Evolutionary conservation across 345 rosid species (phyloP).

Genomic region (Noccaea caerulescens): DNA sequence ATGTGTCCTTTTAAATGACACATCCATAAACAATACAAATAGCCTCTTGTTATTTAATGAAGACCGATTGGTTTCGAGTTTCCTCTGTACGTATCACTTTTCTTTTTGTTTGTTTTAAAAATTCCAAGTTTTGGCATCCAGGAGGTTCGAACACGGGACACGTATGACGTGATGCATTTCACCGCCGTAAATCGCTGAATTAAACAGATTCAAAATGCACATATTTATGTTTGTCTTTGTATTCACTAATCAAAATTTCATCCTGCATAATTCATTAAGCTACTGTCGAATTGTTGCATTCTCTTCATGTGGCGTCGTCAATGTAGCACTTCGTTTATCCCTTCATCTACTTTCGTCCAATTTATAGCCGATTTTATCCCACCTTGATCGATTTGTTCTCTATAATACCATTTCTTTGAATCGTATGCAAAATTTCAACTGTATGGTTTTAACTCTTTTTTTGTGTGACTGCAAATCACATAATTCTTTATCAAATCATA

Average conservation of each 20-base stretch:
- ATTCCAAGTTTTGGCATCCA: slow-evolving; percentile 23
- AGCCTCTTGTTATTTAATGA: slow-evolving; percentile 29
- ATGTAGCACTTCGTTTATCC: neutral
- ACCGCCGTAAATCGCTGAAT: neutral
- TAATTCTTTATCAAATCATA: neutral
- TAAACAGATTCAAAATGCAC: neutral
- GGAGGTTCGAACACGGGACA: slow-evolving; percentile 11
- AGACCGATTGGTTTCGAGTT: slow-evolving; percentile 9
- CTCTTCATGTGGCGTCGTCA: neutral
- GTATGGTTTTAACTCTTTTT: neutral
- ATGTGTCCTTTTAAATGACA: slow-evolving; percentile 31
- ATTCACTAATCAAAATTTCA: neutral
- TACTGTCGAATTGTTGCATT: neutral
- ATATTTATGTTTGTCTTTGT: neutral
- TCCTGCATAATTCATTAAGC: neutral
- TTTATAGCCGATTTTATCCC: neutral
- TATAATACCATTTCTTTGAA: neutral
- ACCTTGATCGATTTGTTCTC: neutral
- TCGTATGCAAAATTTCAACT: neutral
- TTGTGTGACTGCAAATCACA: neutral
- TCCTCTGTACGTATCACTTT: slow-evolving; percentile 1
- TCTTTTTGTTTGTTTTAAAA: slow-evolving; percentile 20
- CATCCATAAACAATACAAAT: slow-evolving; percentile 28
- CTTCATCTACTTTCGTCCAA: neutral
- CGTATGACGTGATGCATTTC: slow-evolving; percentile 18